Conservation (phyloP, 352 stramenopile species). For the Globisporangium heterothallicum region DNA sequence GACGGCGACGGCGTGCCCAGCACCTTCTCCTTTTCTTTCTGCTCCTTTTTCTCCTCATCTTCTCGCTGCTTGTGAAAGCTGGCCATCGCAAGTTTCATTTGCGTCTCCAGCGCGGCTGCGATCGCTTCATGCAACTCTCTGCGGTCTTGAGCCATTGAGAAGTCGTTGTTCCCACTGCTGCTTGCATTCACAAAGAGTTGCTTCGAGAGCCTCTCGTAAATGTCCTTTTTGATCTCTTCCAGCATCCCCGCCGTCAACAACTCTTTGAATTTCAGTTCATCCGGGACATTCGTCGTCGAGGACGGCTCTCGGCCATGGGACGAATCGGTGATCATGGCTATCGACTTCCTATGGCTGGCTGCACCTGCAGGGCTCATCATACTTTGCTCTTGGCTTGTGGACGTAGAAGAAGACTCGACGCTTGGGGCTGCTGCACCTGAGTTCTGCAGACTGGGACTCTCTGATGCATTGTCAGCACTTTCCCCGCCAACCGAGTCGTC, state of each 20-base stretch:
- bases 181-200: constrained; percentile 20
- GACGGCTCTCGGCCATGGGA: too few relatives aligned
- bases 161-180: constrained; percentile 1
- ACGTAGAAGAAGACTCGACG: too few relatives aligned
- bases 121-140: constrained; percentile 48
- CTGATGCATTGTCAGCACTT: too few relatives aligned
- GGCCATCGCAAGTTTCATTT: constrained; percentile 34
- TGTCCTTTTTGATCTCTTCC: constrained; percentile 56
- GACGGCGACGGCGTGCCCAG: constrained; percentile 4
- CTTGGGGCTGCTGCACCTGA: too few relatives aligned
- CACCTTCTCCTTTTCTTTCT: constrained; percentile 6
- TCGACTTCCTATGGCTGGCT: neutral
- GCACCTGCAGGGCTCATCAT: neutral
- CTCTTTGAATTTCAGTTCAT: constrained; percentile 46
- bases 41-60: constrained; percentile 7
- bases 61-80: constrained; percentile 20
- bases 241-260: constrained; percentile 42
- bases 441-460: too few relatives aligned
- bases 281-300: too few relatives aligned
- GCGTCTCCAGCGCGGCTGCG: constrained; percentile 36
- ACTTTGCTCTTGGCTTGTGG: neutral
- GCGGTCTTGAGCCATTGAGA: constrained; percentile 10
- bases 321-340: neutral
- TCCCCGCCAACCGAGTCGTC: too few relatives aligned
- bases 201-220: constrained; percentile 44